Evolutionary conservation across 768 basidiomycete species (phyloP).

Genomic region (Tricholoma saponaceum): DNA sequence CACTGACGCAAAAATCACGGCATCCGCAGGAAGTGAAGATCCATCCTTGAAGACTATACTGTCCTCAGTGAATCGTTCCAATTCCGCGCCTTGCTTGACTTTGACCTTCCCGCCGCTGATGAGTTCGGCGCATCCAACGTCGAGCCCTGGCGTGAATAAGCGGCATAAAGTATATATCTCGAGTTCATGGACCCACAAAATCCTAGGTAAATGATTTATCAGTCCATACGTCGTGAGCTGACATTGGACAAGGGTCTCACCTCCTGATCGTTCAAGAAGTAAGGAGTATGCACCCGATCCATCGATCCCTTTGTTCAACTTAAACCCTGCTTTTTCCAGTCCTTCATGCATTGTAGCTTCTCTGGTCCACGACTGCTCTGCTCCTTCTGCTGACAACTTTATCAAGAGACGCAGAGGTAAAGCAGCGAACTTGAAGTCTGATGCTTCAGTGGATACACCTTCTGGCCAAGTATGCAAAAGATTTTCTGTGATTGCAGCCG

Average conservation of each 20-base stretch:
- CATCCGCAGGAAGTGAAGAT: constrained; percentile 35
- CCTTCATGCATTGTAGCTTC: constrained; percentile 32
- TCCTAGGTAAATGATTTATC: background rate
- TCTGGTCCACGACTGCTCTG: constrained; percentile 18
- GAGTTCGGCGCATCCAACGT: constrained; percentile 47
- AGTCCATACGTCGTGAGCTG: background rate
- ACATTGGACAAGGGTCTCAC: constrained; percentile 20
- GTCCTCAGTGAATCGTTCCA: constrained; percentile 29
- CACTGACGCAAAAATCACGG: constrained; percentile 41
- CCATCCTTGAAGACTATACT: constrained; percentile 36
- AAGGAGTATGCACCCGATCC: constrained; percentile 26
- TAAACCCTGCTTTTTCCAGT: constrained; percentile 31
- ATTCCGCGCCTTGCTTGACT: constrained; percentile 47
- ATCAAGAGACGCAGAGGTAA: constrained; percentile 21
- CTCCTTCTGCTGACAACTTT: constrained; percentile 12
- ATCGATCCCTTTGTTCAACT: constrained; percentile 29
- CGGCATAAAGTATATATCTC: background rate
- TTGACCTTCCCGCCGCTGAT: constrained; percentile 54
- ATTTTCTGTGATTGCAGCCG: background rate
- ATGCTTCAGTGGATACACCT: constrained; percentile 14
- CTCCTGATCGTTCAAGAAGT: constrained; percentile 27
- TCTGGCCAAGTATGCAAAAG: constrained; percentile 16
- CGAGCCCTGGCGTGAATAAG: constrained; percentile 22
- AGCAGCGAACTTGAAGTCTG: constrained; percentile 21
- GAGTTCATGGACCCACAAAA: constrained; percentile 5